Base-by-base conservation (phyloP, 345 rosid genomes). In the Erucastrum elatum region DNA sequence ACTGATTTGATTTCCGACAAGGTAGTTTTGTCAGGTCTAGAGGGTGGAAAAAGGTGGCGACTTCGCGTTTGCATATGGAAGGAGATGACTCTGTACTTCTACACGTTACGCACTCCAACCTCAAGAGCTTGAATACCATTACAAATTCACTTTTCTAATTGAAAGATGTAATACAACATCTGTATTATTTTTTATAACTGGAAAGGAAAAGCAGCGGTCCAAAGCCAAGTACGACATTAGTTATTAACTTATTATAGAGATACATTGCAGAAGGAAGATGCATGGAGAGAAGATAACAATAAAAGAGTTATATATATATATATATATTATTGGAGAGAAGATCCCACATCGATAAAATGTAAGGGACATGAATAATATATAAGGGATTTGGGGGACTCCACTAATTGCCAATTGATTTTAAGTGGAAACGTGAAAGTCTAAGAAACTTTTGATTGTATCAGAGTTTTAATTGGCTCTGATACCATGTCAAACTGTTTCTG, bases 1-100 rank as follows among this genome's bases (percentile, higher is more conserved):
- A 41, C 1, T 41, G 13, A 41, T 2, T 41, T 13, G 49, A 3
- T 41, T 41, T 41, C 49, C 49, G 49, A 41, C 49, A 10, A 41
- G 49, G 49, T 41, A 41, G n/a, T 30, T 75, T 56, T 64, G 72
- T 30, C 64, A 70, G 55, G 46, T 70, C 8, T 15, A 53, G 63
- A 51, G n/a, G 64, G 80, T 41, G 34, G 11, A 30, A 25, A 34
- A 63, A 37, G 12, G 81, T 84, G 87, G 83, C 87, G 72, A 41
- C 79, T 77, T 77, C 84, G 3, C 74, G 79, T 11, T 82, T 84
- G 66, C 88, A 87, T 80, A 74, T 82, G 15, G 83, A 88, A 53
- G 85, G 72, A 33, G 94, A 88, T 75, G 91, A 92, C 58, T 85
- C 91, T 8, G 94, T 94, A 9, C 84, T 87, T 74, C 78, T 94